Conservation (phyloP, 164 flowering plant genomes). For the Aristolochia contorta region DNA sequence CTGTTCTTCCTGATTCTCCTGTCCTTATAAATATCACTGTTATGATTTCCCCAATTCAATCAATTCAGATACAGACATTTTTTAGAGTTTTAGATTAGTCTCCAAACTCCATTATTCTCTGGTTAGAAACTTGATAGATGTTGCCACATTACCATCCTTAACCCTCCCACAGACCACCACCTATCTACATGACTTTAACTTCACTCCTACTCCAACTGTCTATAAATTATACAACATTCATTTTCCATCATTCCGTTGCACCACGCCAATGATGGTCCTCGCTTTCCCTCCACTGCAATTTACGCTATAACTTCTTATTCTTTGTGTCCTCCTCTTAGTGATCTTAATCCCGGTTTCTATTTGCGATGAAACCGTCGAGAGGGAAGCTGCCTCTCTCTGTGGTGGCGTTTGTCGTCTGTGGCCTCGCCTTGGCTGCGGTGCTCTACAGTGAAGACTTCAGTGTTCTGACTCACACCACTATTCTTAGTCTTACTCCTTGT, state of each 20-base stretch:
- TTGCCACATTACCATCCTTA: conserved; percentile 29
- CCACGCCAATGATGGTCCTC: conserved; percentile 1
- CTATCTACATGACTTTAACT: conserved; percentile 43
- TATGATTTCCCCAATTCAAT: no score
- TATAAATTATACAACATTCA: conserved; percentile 6
- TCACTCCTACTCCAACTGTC: conserved; percentile 64
- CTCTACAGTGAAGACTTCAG: conserved; percentile 51
- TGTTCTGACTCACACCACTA: conserved; percentile 30
- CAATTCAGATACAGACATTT: no score
- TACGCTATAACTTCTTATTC: conserved; percentile 1
- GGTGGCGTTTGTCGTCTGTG: conserved; percentile 28
- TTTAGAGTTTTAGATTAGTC: no score
- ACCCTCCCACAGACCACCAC: conserved; percentile 5
- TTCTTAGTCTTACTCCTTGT: conserved; percentile 39
- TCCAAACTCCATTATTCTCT: background rate
- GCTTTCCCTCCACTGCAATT: background rate
- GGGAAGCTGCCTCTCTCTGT: conserved; percentile 50
- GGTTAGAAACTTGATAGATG: conserved; percentile 18
- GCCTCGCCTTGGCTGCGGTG: conserved; percentile 38
- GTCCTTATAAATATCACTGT: no score
- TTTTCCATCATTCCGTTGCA: conserved; percentile 19
- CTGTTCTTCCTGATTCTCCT: no score
- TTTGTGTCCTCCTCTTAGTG: conserved; percentile 1
- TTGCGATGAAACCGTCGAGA: conserved; percentile 19
- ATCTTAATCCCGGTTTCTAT: background rate